A percentile compares a stretch with the other conserved stretches of the same genome.
phyloP scores from a whole-genome alignment of 257 asterid species.

The Capsicum pubescens region DNA sequence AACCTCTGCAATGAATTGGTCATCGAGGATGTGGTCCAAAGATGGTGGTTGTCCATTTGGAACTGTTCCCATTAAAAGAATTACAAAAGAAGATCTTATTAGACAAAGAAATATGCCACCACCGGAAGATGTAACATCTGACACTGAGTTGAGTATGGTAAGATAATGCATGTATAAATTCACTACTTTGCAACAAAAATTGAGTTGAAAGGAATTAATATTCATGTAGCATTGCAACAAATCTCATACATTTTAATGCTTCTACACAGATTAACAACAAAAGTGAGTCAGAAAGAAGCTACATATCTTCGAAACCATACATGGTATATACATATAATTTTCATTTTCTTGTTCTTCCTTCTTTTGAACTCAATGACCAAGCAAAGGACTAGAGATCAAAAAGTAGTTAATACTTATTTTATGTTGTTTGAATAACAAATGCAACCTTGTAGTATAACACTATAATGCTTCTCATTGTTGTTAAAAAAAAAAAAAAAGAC shows the following conservation, averaged over 20 bases:
- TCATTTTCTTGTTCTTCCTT: background rate
- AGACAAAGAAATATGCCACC: background rate
- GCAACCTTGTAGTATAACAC: too few relatives aligned
- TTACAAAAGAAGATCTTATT: background rate
- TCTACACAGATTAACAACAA: background rate
- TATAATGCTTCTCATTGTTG: too few relatives aligned
- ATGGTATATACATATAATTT: background rate
- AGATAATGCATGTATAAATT: background rate
- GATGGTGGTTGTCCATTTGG: background rate
- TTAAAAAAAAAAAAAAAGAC: too few relatives aligned
- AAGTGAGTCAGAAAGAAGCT: background rate
- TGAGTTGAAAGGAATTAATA: too few relatives aligned
- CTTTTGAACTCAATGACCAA: background rate
- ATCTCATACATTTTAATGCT: background rate
- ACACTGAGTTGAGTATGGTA: background rate
- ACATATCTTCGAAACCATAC: background rate
- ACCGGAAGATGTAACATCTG: background rate
- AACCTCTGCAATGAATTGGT: background rate
- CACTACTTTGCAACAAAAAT: background rate
- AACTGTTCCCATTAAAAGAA: background rate
- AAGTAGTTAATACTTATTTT: background rate
- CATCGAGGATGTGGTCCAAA: background rate
- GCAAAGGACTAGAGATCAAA: background rate
- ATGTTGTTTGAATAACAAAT: background rate
- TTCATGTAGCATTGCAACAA: background rate